Conservation (phyloP, 2,329 filamentous ascomycete genomes). For the Penicillium sp. region DNA sequence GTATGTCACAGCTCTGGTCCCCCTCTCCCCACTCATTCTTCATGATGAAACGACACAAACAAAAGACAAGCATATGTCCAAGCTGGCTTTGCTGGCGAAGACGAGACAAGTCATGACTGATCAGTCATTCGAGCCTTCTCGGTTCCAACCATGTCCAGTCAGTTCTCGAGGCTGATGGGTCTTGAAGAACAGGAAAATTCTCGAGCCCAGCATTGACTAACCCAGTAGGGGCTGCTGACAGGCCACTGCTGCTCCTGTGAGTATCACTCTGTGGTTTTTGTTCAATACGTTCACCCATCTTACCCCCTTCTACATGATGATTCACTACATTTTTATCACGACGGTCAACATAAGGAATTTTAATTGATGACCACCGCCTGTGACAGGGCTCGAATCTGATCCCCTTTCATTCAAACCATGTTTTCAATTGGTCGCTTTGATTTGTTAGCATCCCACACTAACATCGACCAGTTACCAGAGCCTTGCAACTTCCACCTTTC, state of each 20-base stretch:
- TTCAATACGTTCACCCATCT: background rate
- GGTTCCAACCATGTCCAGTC: conserved; percentile 18
- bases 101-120: conserved; percentile 58
- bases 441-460: conserved; percentile 17
- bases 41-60: conserved; percentile 82
- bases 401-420: conserved; percentile 9
- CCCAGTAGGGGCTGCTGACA: conserved; percentile 5
- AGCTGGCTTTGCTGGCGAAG: conserved; percentile 58
- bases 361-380: conserved; percentile 76
- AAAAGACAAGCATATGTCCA: conserved; percentile 97
- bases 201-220: conserved; percentile 8
- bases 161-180: conserved; percentile 33
- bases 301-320: conserved; percentile 62
- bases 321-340: conserved; percentile 69
- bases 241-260: conserved; percentile 3
- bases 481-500: background rate
- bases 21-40: conserved; percentile 27
- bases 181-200: conserved; percentile 21
- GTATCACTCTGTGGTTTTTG: background rate
- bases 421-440: conserved; percentile 17
- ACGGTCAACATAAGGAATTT: conserved; percentile 80
- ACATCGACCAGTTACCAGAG: conserved; percentile 20
- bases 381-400: conserved; percentile 65
- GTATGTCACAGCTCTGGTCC: conserved; percentile 32
- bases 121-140: conserved; percentile 32